Conservation (phyloP, 2,329 filamentous ascomycete genomes). For the Penicillium sp. region DNA sequence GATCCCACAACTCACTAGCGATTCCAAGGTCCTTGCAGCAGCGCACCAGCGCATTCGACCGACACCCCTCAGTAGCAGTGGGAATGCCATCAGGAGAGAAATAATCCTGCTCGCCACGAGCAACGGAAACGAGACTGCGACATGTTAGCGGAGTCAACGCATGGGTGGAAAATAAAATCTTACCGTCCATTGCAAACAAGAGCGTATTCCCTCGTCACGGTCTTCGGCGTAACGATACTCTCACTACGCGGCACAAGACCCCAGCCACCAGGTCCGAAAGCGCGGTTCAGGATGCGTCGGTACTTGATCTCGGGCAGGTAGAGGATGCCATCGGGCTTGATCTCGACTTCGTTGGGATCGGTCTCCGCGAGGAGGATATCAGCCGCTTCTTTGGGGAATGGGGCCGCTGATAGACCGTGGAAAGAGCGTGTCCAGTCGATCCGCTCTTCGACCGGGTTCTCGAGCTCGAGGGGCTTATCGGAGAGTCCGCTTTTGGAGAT, state of each 20-base stretch:
- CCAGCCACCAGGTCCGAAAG: conserved; percentile 95
- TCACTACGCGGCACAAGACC: conserved; percentile 86
- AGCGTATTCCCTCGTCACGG: conserved; percentile 88
- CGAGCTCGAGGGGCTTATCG: conserved; percentile 38
- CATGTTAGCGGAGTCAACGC: neutral
- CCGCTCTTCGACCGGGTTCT: conserved; percentile 40
- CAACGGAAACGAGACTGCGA: conserved; percentile 80
- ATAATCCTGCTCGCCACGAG: conserved; percentile 91
- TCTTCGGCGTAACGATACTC: conserved; percentile 77
- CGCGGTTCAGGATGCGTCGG: conserved; percentile 80
- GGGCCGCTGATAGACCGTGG: conserved; percentile 70
- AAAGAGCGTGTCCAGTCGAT: conserved; percentile 85
- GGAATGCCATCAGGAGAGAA: conserved; percentile 88
- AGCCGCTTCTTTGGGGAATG: conserved; percentile 71
- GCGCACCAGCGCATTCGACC: conserved; percentile 95
- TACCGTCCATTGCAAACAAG: conserved; percentile 86
- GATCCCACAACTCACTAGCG: conserved; percentile 95
- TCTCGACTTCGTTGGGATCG: conserved; percentile 77
- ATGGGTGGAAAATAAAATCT: neutral
- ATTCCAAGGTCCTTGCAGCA: conserved; percentile 98
- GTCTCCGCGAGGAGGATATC: conserved; percentile 70
- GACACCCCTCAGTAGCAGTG: conserved; percentile 93
- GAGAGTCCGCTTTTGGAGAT: conserved; percentile 42
- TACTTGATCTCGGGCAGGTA: conserved; percentile 99
- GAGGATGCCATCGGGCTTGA: conserved; percentile 95